phyloP scores from a whole-genome alignment of 2,329 filamentous ascomycete genomes.

The Xylariaceae sp. region DNA sequence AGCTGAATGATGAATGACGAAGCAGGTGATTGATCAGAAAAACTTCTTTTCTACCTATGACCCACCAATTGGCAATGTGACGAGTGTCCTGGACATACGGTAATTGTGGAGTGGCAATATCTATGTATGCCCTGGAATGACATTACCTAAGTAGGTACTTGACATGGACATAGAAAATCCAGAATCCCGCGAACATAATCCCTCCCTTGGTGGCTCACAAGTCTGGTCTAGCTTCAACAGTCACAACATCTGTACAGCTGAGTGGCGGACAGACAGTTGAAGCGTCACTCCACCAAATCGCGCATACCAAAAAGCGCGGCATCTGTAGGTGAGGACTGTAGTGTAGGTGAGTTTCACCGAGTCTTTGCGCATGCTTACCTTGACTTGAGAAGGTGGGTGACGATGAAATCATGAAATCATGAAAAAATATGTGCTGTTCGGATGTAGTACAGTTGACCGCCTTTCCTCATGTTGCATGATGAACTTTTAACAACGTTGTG shows the following conservation, averaged over 20 bases:
- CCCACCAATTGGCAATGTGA: not conserved
- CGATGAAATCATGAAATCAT: not conserved
- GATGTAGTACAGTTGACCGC: slow-evolving; percentile 25
- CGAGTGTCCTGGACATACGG: not conserved
- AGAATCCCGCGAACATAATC: not conserved
- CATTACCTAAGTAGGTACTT: not conserved
- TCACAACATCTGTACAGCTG: slow-evolving; percentile 1
- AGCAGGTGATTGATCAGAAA: slow-evolving; percentile 27
- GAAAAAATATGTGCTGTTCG: slow-evolving; percentile 12
- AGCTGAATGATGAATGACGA: slow-evolving; percentile 28
- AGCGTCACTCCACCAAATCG: slow-evolving; percentile 6
- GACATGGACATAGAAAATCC: not conserved
- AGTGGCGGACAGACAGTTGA: not conserved
- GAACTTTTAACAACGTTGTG: slow-evolving; percentile 8
- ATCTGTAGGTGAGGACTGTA: slow-evolving; percentile 21
- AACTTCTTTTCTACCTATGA: not conserved
- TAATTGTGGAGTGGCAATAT: slow-evolving; percentile 1
- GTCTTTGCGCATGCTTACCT: slow-evolving; percentile 20
- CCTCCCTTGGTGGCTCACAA: not conserved
- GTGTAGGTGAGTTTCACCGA: slow-evolving; percentile 28
- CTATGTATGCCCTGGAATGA: no score
- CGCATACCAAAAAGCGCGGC: slow-evolving; percentile 20
- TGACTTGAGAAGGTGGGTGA: not conserved
- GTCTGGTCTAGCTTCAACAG: slow-evolving; percentile 13
- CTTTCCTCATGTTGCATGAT: slow-evolving; percentile 11